A percentile compares a stretch with the other conserved stretches of the same genome.
Evolutionary conservation across 2,329 filamentous ascomycete genomes (phyloP).

Genomic region (Botrytis squamosa): DNA sequence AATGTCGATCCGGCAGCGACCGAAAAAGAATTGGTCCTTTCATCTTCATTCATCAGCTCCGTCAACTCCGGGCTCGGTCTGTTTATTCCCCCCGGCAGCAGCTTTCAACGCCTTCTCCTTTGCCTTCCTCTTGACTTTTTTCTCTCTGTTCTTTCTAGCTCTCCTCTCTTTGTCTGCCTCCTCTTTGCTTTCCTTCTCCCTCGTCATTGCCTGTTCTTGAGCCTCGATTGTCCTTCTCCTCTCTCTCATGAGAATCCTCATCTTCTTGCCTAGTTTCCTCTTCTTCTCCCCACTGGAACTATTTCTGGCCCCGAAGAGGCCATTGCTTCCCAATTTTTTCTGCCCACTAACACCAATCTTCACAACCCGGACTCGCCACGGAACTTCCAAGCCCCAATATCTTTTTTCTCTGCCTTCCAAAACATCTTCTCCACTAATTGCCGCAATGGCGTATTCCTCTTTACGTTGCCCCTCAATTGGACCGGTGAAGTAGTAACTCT

Average conservation of each 20-base stretch:
- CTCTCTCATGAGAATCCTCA: slow-evolving; percentile 50
- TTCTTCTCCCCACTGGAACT: slow-evolving; percentile 34
- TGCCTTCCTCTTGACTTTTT: slow-evolving; percentile 57
- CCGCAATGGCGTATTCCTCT: slow-evolving; percentile 46
- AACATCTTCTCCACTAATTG: slow-evolving; percentile 54
- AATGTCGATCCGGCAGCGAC: slow-evolving; percentile 17
- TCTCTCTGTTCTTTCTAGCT: slow-evolving; percentile 58
- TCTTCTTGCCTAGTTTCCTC: slow-evolving; percentile 58
- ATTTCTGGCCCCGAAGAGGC: slow-evolving; percentile 19
- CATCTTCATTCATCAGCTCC: slow-evolving; percentile 18
- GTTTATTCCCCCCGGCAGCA: slow-evolving; percentile 22
- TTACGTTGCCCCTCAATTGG: slow-evolving; percentile 42
- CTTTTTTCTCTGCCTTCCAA: slow-evolving; percentile 45
- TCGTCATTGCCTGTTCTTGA: slow-evolving; percentile 41
- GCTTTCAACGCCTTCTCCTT: slow-evolving; percentile 57
- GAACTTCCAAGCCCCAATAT: slow-evolving; percentile 59
- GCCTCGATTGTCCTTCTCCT: slow-evolving; percentile 44
- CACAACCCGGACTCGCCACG: slow-evolving; percentile 56
- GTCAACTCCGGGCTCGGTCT: slow-evolving; percentile 2
- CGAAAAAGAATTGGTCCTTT: neutral
- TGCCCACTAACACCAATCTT: slow-evolving; percentile 32
- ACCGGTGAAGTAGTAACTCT: slow-evolving; percentile 50
- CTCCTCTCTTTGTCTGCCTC: slow-evolving; percentile 60
- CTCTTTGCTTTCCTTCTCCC: slow-evolving; percentile 50
- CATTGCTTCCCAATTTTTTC: slow-evolving; percentile 32